Evolutionary conservation across 805 yeast species (phyloP), one percentile per base, ranked within the genome.

Genomic region (Metschnikowia cubensis): DNA sequence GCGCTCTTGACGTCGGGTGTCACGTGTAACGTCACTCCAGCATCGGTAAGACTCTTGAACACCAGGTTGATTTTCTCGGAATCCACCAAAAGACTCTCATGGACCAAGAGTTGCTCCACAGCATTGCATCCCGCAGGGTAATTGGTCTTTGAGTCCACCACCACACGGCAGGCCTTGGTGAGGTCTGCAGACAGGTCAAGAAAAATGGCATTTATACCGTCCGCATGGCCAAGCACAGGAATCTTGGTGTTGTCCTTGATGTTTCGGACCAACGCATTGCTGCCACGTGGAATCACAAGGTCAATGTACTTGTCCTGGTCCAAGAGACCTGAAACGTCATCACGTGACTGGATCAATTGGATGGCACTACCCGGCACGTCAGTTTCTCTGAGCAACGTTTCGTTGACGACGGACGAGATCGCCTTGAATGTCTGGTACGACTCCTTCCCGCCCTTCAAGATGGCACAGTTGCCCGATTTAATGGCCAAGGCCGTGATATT

Each of bases 61-160:
- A 76, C 59, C 15, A 56, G 46, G 41, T 56, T 51, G 36, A 59
- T 55, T 17, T 57, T 48, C 56, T 61, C 59, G 13, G 50, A 5
- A 21, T 57, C 52, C 52, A 70, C 47, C 63, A 73, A 57, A 65
- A 65, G 51, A 58, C 58, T 63, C 45, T 74, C 69, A 66, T 85
- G 79, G 42, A 95, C 69, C 50, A 94, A 76, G 31, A 94, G 68
- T 33, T 94, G 89, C 68, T 94, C 99, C 49, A 82, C 92, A 6
- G 99, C 97, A 66, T 94, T 94, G 69, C 99, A 94, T n/a, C 96
- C 99, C 11, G 99, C 99, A 44, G 98, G 97, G 65, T 94, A 94
- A 67, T 90, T 91, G 0, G 97, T 89, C 69, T 94, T 94, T 4
- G 97, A 80, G 68, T 94, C 99, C 25, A 89, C 80, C 4, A 83